phyloP scores from a whole-genome alignment of 78 protist species.

The Protostelium mycophagum region DNA sequence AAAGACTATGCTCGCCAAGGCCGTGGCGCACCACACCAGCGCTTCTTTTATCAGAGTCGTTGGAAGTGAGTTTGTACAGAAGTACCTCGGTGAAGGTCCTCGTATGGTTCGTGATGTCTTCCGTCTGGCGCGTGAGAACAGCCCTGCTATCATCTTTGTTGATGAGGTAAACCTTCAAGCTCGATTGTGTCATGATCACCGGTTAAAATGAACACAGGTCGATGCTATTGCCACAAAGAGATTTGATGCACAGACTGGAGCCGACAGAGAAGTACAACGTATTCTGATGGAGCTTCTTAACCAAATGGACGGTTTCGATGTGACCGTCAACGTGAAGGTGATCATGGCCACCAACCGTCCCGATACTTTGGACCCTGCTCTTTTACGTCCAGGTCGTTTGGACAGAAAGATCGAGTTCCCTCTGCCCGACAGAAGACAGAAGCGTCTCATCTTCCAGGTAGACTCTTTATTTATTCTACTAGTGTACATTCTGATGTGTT shows the following conservation, averaged over 20 bases:
- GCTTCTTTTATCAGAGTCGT: slow-evolving; percentile 97
- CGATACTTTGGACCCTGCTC: slow-evolving; percentile 99
- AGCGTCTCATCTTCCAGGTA: slow-evolving; percentile 96
- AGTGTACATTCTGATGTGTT: too few species aligned
- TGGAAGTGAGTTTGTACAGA: slow-evolving; percentile 99
- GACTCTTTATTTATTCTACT: too few species aligned
- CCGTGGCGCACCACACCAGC: slow-evolving; percentile 99
- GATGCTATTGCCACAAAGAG: slow-evolving; percentile 94
- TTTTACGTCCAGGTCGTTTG: slow-evolving; percentile 99
- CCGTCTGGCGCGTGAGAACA: slow-evolving; percentile 96
- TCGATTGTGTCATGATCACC: slow-evolving; percentile 62
- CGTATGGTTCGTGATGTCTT: slow-evolving; percentile 99
- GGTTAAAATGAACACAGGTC: not conserved
- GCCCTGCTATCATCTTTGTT: slow-evolving; percentile 99
- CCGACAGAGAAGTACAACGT: slow-evolving; percentile 99
- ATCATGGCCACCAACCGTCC: slow-evolving; percentile 99
- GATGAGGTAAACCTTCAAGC: slow-evolving; percentile 99
- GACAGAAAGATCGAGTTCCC: slow-evolving; percentile 96
- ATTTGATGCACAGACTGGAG: slow-evolving; percentile 97
- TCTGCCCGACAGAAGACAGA: slow-evolving; percentile 98
- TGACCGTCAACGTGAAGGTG: slow-evolving; percentile 97
- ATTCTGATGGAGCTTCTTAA: slow-evolving; percentile 98
- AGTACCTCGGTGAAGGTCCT: slow-evolving; percentile 99
- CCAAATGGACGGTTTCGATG: slow-evolving; percentile 99
- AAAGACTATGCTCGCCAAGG: slow-evolving; percentile 97